Evolutionary conservation across 2,329 filamentous ascomycete genomes (phyloP).

Genomic region (Dothidotthia symphoricarpi): DNA sequence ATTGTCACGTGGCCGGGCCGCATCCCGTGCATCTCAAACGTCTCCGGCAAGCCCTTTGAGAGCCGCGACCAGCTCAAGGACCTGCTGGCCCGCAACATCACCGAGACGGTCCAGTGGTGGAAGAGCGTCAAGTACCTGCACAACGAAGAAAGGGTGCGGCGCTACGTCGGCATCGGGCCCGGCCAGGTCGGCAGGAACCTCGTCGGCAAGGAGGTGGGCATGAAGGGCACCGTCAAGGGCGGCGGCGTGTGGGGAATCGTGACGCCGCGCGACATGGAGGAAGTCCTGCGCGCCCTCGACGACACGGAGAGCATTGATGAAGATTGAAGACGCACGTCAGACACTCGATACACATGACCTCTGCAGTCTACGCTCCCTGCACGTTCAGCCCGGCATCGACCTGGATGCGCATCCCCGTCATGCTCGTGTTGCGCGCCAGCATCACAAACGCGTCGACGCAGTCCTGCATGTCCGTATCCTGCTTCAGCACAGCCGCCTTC

Average conservation of each 20-base stretch:
- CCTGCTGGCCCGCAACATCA: constrained; percentile 73
- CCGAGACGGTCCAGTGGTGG: constrained; percentile 95
- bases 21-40: constrained; percentile 81
- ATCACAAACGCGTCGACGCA: constrained; percentile 57
- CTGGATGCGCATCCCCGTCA: constrained; percentile 49
- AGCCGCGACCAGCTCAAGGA: constrained; percentile 74
- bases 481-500: constrained; percentile 60
- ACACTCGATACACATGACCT: no score
- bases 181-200: constrained; percentile 92
- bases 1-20: constrained; percentile 72
- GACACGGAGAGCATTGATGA: constrained; percentile 46
- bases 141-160: constrained; percentile 72
- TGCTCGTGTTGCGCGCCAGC: constrained; percentile 54
- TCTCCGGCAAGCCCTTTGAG: constrained; percentile 74
- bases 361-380: constrained; percentile 24
- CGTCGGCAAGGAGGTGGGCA: constrained; percentile 92
- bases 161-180: constrained; percentile 90
- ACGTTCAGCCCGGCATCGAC: constrained; percentile 41
- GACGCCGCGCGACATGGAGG: constrained; percentile 62
- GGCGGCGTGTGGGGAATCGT: constrained; percentile 92
- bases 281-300: constrained; percentile 48
- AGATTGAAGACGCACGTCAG: constrained; percentile 22
- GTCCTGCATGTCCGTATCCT: constrained; percentile 54
- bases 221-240: constrained; percentile 78
- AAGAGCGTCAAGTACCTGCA: constrained; percentile 88